Base-by-base conservation (phyloP, 768 basidiomycete genomes). In the Coprinopsis marcescibilis region DNA sequence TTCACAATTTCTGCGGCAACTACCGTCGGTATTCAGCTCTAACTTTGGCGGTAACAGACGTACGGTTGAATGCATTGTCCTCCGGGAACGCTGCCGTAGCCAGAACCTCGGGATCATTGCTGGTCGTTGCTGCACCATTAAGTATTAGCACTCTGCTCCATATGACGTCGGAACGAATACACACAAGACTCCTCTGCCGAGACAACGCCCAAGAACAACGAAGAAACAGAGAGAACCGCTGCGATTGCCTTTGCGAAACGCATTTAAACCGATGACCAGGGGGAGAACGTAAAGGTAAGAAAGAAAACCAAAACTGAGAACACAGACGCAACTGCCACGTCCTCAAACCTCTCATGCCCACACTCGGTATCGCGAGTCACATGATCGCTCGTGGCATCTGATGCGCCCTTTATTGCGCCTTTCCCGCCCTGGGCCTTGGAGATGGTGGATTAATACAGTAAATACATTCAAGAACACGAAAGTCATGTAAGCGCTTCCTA, bases 61-160 rank as follows among this genome's bases (percentile, higher is more conserved):
- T 62, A 89, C 88, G 85, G 56, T 81, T 83, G 56, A 89, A 88
- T 1, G 79, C 74, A 57, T 90, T 89, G 40, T 70, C 69, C 53
- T 87, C 83, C 13, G 80, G 77, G 61, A 89, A 90, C 5, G 73
- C 67, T 46, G 81, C 80, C 52, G 61, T 63, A 12, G 66, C 72
- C 36, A 64, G 43, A 48, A 89, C 66, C 58, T 81, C 82, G 39
- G 79, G 81, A 52, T 77, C 78, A 24, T 51, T 55, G 37, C 55
- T 49, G 41, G 57, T 29, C 33, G 58, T 58, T 62, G 47, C n/a
- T 34, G 35, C 25, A 46, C 32, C 17, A 43, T 29, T 15, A 40
- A 40, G 39, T n/a, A n/a, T 51, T 47, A 37, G 43, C 13, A 24
- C 45, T 51, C 44, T 45, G 40, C 42, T 43, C 50, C 24, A 15